Evolutionary conservation across 331 rosid genomes (phyloP).

Genomic region (Telfairia occidentalis): DNA sequence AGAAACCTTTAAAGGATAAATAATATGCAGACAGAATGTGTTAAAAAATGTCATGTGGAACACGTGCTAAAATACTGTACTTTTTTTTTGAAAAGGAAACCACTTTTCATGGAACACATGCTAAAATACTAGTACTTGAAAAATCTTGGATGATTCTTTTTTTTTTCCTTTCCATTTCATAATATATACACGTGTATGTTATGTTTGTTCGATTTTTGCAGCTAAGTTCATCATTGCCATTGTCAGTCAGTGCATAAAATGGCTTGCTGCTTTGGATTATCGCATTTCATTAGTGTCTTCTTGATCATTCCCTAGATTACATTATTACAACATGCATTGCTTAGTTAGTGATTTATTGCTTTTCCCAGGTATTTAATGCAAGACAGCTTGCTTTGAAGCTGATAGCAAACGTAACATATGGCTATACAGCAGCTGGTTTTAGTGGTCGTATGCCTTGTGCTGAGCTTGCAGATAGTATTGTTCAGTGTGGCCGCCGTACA

Average conservation of each 20-base stretch:
- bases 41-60: neutral
- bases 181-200: neutral
- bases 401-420: conserved; percentile 88
- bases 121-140: neutral
- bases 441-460: conserved; percentile 99
- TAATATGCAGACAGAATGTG: neutral
- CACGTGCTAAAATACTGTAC: neutral
- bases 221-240: conserved; percentile 2
- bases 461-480: conserved; percentile 94
- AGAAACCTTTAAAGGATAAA: neutral
- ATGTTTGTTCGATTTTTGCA: neutral
- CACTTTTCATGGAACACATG: neutral
- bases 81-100: no score
- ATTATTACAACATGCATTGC: neutral
- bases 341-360: conserved; percentile 10
- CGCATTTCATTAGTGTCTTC: neutral
- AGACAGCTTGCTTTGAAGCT: conserved; percentile 93
- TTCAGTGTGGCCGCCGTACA: conserved; percentile 86
- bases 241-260: neutral
- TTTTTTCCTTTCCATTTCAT: neutral
- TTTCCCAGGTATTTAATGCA: conserved; percentile 75
- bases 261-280: neutral
- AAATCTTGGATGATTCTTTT: neutral
- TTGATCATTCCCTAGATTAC: neutral
- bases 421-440: conserved; percentile 97